Percentiles rank a stretch among this genome's conserved stretches.
phyloP scores from a whole-genome alignment of 148 eudicot species.

The Chenopodium formosanum region DNA sequence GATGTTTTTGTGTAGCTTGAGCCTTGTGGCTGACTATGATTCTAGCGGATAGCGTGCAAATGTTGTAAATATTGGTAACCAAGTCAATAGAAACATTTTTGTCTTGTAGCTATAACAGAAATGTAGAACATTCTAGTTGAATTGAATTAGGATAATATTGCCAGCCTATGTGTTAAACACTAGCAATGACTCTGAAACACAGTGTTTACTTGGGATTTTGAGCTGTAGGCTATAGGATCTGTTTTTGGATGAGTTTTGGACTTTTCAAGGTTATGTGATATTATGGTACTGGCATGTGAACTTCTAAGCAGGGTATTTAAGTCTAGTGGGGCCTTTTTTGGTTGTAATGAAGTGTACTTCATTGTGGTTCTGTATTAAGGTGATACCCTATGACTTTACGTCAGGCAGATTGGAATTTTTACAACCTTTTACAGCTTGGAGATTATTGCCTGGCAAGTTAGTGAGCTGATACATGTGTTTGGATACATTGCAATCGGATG shows the following conservation, averaged over 20 bases:
- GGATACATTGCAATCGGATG: not conserved
- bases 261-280: not conserved
- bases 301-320: not conserved
- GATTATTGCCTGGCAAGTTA: not conserved
- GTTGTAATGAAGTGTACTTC: not conserved
- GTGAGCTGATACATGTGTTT: not conserved
- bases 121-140: not conserved
- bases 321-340: not conserved
- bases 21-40: not conserved
- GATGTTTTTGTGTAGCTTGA: not conserved
- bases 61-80: not conserved
- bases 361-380: too few species aligned
- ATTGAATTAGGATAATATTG: not conserved
- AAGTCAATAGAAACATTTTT: not conserved
- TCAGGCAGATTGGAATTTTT: not conserved
- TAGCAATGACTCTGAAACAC: not conserved
- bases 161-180: not conserved
- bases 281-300: not conserved
- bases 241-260: not conserved
- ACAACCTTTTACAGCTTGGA: not conserved
- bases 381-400: not conserved
- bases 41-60: too few species aligned
- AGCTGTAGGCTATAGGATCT: not conserved
- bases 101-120: not conserved
- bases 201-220: not conserved